A percentile compares a stretch with the other conserved stretches of the same genome.
Conservation (phyloP, 208 protist genomes). For the Trypanosoma cruzi region DNA sequence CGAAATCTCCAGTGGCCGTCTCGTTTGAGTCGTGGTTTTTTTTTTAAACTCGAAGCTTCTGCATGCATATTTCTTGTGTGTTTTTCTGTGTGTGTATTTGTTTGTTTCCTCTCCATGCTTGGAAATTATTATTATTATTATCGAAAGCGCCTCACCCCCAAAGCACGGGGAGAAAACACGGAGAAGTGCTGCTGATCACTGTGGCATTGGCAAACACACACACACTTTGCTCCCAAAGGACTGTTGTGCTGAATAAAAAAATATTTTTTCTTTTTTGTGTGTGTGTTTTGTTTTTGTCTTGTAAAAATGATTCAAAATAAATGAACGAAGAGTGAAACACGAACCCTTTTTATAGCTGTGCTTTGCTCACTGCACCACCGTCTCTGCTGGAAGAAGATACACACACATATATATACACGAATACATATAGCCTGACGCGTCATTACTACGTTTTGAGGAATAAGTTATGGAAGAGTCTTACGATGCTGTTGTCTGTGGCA, state of each 20-base stretch:
- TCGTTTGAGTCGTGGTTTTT: neutral
- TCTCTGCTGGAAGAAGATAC: neutral
- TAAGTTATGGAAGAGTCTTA: constrained; percentile 85
- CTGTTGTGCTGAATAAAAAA: neutral
- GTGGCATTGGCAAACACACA: neutral
- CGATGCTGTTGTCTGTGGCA: constrained; percentile 99
- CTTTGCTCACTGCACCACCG: neutral
- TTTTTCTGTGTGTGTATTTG: neutral
- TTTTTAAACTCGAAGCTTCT: no score
- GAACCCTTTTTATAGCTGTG: neutral
- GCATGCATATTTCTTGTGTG: no score
- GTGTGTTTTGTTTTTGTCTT: neutral
- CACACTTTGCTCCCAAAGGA: neutral
- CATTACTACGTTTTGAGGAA: constrained; percentile 10
- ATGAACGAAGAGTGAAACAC: neutral
- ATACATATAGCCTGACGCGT: neutral
- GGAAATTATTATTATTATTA: neutral
- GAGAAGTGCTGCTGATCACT: neutral
- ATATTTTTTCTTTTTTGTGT: neutral
- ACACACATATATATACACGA: constrained; percentile 14
- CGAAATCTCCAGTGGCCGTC: neutral
- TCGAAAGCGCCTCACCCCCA: neutral
- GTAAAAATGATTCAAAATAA: neutral
- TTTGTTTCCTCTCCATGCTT: neutral
- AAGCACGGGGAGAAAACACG: neutral